These are phyloP conservation scores for Lecanicillium sp. DNA, from an alignment of 2,329 filamentous ascomycete genomes.

Conservation along the genomic window DNA sequence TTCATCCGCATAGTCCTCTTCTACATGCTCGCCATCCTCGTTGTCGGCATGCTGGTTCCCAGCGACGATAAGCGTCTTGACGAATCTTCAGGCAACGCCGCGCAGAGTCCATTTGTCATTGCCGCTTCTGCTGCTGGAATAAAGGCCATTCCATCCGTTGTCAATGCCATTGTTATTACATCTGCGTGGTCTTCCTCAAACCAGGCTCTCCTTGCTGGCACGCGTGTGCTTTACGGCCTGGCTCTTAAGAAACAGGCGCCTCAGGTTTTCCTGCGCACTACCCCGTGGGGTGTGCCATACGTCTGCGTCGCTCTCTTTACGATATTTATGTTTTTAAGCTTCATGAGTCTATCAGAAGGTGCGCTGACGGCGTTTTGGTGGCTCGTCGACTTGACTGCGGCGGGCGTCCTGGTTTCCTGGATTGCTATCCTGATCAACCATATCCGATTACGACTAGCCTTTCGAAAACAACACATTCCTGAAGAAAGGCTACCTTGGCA, in stretches of 20 bases:
- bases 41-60: conserved; percentile 60
- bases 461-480: conserved; percentile 47
- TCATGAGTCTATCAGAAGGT: conserved; percentile 46
- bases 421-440: conserved; percentile 51
- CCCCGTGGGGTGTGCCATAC: conserved; percentile 54
- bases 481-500: conserved; percentile 48
- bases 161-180: conserved; percentile 70
- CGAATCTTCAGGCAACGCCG: conserved; percentile 35
- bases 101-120: conserved; percentile 59
- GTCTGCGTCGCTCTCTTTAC: conserved; percentile 45
- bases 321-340: conserved; percentile 48
- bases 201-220: conserved; percentile 52
- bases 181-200: conserved; percentile 65
- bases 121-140: conserved; percentile 61
- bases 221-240: conserved; percentile 50
- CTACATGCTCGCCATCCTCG: conserved; percentile 59
- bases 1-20: conserved; percentile 51
- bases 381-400: conserved; percentile 53
- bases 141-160: conserved; percentile 57
- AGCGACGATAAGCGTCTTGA: conserved; percentile 47
- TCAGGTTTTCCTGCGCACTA: conserved; percentile 48
- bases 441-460: conserved; percentile 44
- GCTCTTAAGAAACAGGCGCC: conserved; percentile 53
- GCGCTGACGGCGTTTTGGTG: conserved; percentile 59
- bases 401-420: conserved; percentile 58